Evolutionary conservation across 169 alveolate species (phyloP), one percentile per base, ranked within the genome.

Genomic region (Plasmodium falciparum): DNA sequence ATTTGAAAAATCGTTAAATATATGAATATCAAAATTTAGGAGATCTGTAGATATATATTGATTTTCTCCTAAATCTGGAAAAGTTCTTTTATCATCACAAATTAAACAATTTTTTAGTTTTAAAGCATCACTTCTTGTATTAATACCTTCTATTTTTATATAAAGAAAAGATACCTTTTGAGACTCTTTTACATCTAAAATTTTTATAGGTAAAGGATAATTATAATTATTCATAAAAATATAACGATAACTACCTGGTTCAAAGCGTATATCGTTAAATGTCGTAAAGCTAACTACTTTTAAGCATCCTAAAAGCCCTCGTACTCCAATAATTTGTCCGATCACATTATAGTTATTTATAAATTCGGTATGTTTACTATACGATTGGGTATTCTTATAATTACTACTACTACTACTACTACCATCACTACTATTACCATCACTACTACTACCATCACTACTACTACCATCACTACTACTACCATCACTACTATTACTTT

Each of bases 21-120:
- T 72, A 54, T 59, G 45, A 7, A 86, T 71, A 47, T 86, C 69
- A 59, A 86, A 86, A 20, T 86, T 86, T 8, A 86, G 13, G 9
- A 86, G 66, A 66, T 86, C 92, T 29, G 92, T 86, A 17, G 92
- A 86, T 71, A 86, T 71, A 45, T 86, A 86, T 54, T 86, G 39
- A 47, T 86, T 86, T 71, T 86, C 88, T 13, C 47, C 56, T 22
- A 86, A 15, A 9, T 29, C 62, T 45, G 92, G 92, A 29, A 86
- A 71, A 3, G 33, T 49, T 47, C 52, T 86, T 86, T 86, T 86
- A 72, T 86, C 92, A 86, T 73, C 86, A 72, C 92, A 86, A 3
- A 86, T 58, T 61, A 86, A 54, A 47, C 92, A 86, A 3, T 52
- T 61, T 73, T 86, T 70, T 62, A 86, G 72, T 72, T 73, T 86